Base-by-base conservation (phyloP, 257 asterid species). In the Solanum tarapatanum region DNA sequence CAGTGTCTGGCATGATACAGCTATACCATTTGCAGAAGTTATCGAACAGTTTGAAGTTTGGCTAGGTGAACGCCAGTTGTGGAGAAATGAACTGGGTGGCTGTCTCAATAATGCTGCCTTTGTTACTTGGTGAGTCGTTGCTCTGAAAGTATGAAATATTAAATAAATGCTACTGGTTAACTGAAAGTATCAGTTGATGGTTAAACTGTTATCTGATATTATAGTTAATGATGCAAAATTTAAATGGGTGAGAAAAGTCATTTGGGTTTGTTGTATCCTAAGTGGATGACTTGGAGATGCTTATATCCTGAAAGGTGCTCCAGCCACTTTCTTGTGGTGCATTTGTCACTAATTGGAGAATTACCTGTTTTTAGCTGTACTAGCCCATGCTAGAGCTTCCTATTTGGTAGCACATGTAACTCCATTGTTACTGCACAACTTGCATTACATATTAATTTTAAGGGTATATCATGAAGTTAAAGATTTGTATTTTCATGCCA, bases 1-100 rank as follows among this genome's bases (percentile, higher is more conserved):
- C 93, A 97, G 99, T 41, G 99, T 97, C 91, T 97, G 99, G 99
- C 99, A 97, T 86, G 99, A 95, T 88, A 96, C 99, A 36, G 98
- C 99, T 79, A 91, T 95, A 74, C 87, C 88, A 30, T 97, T 97
- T 89, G 87, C 75, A 8, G 95, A 97, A 75, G 99, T 96, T 89
- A 93, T 96, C 86, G 92, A 92, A 89, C 94, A 95, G 83, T 97
- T 97, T 83, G 99, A 97, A 87, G 89, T 84, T 74, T 97, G 99
- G 99, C 90, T 97, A 82, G 87, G 87, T 82, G 82, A 86, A 62
- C 93, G 85, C 87, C 90, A 87, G 32, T 62, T 93, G 82, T 91
- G 93, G 95, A 89, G 88, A 85, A 91, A 93, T 90, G 92, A 89
- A 51, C 80, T 88, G 73, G 94, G 88, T 83, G 95, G 95, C 39